These are phyloP conservation scores for Auriscalpium vulgare DNA, from an alignment of 768 basidiomycete species.

Conservation along the genomic window DNA sequence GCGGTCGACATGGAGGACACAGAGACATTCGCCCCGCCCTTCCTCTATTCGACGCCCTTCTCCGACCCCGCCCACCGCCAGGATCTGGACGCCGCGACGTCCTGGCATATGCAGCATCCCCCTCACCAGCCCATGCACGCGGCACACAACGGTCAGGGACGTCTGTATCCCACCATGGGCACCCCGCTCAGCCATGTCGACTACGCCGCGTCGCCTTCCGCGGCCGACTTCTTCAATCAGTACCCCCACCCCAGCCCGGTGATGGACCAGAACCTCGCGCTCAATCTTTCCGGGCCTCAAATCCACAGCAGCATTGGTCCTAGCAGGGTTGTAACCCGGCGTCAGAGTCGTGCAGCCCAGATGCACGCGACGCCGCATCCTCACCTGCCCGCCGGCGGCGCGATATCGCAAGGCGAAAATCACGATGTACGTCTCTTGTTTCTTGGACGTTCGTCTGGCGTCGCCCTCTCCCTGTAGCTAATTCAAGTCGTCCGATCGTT, in stretches of 20 bases:
- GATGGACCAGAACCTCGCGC: slow-evolving; percentile 2
- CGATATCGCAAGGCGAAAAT: slow-evolving; percentile 2
- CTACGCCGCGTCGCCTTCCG: slow-evolving; percentile 9
- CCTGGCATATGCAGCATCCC: slow-evolving; percentile 15
- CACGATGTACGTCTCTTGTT: slow-evolving; percentile 11
- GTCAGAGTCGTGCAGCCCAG: slow-evolving; percentile 11
- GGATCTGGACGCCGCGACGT: slow-evolving; percentile 10
- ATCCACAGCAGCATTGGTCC: slow-evolving; percentile 16
- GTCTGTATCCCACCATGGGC: slow-evolving; percentile 18
- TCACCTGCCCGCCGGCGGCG: slow-evolving; percentile 2
- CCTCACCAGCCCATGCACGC: slow-evolving; percentile 13
- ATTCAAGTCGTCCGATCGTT: slow-evolving; percentile 1
- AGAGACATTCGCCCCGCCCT: slow-evolving; percentile 11
- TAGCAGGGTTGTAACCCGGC: slow-evolving; percentile 12
- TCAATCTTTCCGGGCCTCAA: slow-evolving; percentile 11
- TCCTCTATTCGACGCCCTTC: slow-evolving; percentile 12
- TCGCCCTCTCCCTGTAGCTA: background rate
- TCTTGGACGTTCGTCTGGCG: background rate
- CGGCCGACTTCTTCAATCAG: slow-evolving; percentile 12
- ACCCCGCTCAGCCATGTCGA: slow-evolving; percentile 17
- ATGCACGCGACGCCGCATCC: slow-evolving; percentile 6
- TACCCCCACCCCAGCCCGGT: slow-evolving; percentile 5
- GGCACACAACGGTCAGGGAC: slow-evolving; percentile 13
- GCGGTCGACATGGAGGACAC: slow-evolving; percentile 11
- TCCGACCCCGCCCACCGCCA: slow-evolving; percentile 14